phyloP scores from a whole-genome alignment of 208 protist genomes.

The Tritrichomonas foetus region DNA sequence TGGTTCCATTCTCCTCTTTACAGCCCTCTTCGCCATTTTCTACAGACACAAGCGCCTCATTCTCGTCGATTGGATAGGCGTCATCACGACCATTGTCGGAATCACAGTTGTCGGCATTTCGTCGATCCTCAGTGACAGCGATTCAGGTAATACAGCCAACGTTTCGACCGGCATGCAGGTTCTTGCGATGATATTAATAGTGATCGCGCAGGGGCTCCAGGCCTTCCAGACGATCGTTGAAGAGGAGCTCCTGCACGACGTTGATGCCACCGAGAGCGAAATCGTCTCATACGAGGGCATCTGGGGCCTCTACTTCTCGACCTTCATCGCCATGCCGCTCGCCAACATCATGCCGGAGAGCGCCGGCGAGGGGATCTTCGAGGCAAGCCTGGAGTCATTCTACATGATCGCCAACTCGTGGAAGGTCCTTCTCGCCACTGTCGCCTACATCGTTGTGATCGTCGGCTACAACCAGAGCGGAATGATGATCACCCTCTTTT shows the following conservation, averaged over 20 bases:
- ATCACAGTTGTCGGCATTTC: neutral
- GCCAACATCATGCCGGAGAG: neutral
- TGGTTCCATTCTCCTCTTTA: constrained; percentile 21
- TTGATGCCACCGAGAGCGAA: constrained; percentile 12
- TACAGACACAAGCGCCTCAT: neutral
- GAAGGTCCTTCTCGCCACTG: neutral
- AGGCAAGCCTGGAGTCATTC: neutral
- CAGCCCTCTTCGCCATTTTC: neutral
- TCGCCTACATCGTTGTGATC: neutral
- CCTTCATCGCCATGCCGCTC: neutral
- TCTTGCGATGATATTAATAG: neutral
- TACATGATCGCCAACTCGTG: neutral
- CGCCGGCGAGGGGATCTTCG: neutral
- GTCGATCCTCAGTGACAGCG: neutral
- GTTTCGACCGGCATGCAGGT: neutral
- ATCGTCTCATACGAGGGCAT: constrained; percentile 8
- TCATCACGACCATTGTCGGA: neutral
- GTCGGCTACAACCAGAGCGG: neutral
- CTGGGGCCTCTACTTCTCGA: neutral
- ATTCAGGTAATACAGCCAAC: neutral
- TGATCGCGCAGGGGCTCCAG: constrained; percentile 1
- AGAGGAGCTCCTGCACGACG: constrained; percentile 37
- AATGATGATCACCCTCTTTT: neutral
- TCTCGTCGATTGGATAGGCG: neutral
- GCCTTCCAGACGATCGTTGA: constrained; percentile 23